Conservation (phyloP, 305 asterid species). For the Plantago lanceolata region DNA sequence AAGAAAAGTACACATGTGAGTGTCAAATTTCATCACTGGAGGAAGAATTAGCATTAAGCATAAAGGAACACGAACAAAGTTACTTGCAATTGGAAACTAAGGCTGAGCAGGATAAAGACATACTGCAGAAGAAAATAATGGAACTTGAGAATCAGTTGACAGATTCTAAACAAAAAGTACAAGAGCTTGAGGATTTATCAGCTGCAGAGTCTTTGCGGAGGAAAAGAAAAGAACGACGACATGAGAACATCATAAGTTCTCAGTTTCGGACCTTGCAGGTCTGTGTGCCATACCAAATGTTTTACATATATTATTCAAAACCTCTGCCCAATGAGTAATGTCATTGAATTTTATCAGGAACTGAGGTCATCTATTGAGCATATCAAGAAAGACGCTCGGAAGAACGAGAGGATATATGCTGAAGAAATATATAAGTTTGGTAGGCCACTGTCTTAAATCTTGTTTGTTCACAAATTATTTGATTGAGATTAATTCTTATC, state of each 20-base stretch:
- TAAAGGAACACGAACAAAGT: constrained; percentile 45
- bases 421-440: constrained; percentile 71
- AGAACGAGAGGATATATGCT: constrained; percentile 51
- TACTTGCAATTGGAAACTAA: constrained; percentile 45
- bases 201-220: constrained; percentile 65
- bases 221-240: constrained; percentile 71
- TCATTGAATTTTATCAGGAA: constrained; percentile 48
- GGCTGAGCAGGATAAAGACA: constrained; percentile 48
- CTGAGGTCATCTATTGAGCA: constrained; percentile 62
- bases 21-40: constrained; percentile 47
- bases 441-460: constrained; percentile 28
- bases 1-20: constrained; percentile 53
- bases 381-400: constrained; percentile 68
- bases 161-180: constrained; percentile 58
- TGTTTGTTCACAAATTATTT: too few species aligned
- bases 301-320: constrained; percentile 24
- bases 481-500: too few species aligned
- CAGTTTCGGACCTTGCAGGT: constrained; percentile 72
- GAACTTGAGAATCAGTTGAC: constrained; percentile 58
- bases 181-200: constrained; percentile 74
- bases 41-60: constrained; percentile 48
- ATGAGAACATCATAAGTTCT: constrained; percentile 62
- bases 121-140: constrained; percentile 53
- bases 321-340: too few species aligned
- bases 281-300: constrained; percentile 28